Conservation (phyloP, 2,329 filamentous ascomycete genomes). For the Rasamsonia emersonii region DNA sequence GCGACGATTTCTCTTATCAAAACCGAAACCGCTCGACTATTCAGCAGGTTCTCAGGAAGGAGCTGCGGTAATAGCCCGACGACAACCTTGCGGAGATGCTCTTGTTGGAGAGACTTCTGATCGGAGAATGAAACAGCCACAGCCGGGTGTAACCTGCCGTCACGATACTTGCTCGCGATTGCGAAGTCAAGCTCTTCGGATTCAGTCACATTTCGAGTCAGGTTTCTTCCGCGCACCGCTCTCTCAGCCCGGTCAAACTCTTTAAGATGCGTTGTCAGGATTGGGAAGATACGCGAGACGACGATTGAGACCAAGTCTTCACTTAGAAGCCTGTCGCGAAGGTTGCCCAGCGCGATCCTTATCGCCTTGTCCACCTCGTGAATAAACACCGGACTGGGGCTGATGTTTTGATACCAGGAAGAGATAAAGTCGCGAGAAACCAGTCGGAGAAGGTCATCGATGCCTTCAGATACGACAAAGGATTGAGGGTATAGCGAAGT, state of each 20-base stretch:
- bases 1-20: slow-evolving; percentile 84
- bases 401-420: slow-evolving; percentile 85
- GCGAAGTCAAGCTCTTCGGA: slow-evolving; percentile 92
- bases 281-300: slow-evolving; percentile 74
- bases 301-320: slow-evolving; percentile 78
- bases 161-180: slow-evolving; percentile 86
- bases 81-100: slow-evolving; percentile 72
- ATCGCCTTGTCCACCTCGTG: slow-evolving; percentile 80
- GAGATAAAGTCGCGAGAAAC: slow-evolving; percentile 76
- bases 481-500: slow-evolving; percentile 67
- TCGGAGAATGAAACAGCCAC: slow-evolving; percentile 77
- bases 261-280: slow-evolving; percentile 78
- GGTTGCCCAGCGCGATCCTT: slow-evolving; percentile 59
- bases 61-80: slow-evolving; percentile 64
- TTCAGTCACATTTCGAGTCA: slow-evolving; percentile 86
- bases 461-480: slow-evolving; percentile 65
- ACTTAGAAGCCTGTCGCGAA: slow-evolving; percentile 63
- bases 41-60: slow-evolving; percentile 63
- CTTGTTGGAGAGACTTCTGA: slow-evolving; percentile 75
- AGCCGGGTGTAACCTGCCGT: slow-evolving; percentile 80
- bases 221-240: slow-evolving; percentile 73
- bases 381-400: slow-evolving; percentile 66
- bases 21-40: slow-evolving; percentile 70
- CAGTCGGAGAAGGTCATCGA: slow-evolving; percentile 70
- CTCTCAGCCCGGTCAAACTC: slow-evolving; percentile 89